Evolutionary conservation across 2,329 filamentous ascomycete species (phyloP), one percentile per base, ranked within the genome.

Genomic region (Ascomycota sp.): DNA sequence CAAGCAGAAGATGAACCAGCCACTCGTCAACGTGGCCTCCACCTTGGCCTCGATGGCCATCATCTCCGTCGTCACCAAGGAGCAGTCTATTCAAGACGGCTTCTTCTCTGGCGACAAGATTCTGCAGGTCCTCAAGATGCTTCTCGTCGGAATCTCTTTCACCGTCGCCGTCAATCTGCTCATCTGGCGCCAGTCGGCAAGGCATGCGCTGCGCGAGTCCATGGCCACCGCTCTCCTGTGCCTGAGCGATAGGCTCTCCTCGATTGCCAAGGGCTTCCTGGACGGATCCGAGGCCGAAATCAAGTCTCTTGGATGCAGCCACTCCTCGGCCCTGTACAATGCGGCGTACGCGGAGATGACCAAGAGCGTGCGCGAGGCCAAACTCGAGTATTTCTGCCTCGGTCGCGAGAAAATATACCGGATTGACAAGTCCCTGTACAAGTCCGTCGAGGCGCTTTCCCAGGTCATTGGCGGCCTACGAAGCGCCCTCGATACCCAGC

Each of bases 391-490:
- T 47, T 92, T 80, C 46, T 58, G 84, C 2, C 52, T 82, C 5
- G 86, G 86, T 2, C 74, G 70, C 3, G 84, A 92, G 49, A 66
- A 66, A 36, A 67, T 86, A 39, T 91, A 91, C 50, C 64, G 66
- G 28, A 64, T 91, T 3, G 80, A 93, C 46, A 75, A 76, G 41
- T 72, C 68, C 21, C 65, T 95, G 4, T 77, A 86, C 31, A 76
- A 81, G 46, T 86, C 80, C 42, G 69, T 95, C 45, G 81, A 92
- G 50, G 73, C 71, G 32, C 64, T 95, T 25, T 75, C 81, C 5
- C 84, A 93, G 50, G 83, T 82, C 41, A 76, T 93, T 41, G 84
- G 86, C 50, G 89, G 86, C 7, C 58, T 98, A 46, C 69, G 83
- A 41, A 92, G 83, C 58, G 83, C 89, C 27, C 80, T 89, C 24